Base-by-base conservation (phyloP, 2,329 filamentous ascomycete genomes). In the Epichloe scottii region DNA sequence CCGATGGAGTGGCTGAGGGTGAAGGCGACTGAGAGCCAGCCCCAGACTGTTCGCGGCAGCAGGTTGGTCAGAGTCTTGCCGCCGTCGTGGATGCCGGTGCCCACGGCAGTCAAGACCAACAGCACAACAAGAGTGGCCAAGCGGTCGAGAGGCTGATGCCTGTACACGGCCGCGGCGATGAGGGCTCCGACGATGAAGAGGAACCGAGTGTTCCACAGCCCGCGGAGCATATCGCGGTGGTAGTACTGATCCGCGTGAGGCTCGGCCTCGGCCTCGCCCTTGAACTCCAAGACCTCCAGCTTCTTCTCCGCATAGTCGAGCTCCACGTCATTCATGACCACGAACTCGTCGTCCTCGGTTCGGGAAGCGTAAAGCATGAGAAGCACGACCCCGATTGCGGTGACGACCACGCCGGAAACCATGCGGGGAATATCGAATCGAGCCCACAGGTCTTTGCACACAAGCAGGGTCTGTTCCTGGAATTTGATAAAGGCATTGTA, bases 391-490 rank as follows among this genome's bases (percentile, higher is more conserved):
- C 86, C 82, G 23, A 79, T 69, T 3, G 79, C 74, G 55, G 94
- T 78, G 49, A 95, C 78, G 0, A 67, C 64, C 38, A 97, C 81
- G 45, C 93, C 93, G 55, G 85, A 75, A 14, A 85, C 62, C 89
- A 98, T 98, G 63, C 85, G 87, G 2, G 81, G 76, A 19, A 95
- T 74, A 64, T 98, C 89, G 59, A 98, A 98, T 37, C 87, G 81
- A 21, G 93, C 89, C 93, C 93, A 98, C 15, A 97, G 72, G 39
- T 76, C 78, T 63, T 89, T 87, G 71, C 88, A 97, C 12, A 91
- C 76, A 30, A 74, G 74, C 43, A 98, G 73, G 0, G 86, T 95
- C 62, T 87, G 81, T 33, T 74, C 73, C 64, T 96, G 89, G 63
- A 95, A 97, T 11, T 75, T 72, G 15, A 76, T 71, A 61, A 87